Evolutionary conservation across 345 rosid species (phyloP).

Genomic region (Aethionema arabicum): DNA sequence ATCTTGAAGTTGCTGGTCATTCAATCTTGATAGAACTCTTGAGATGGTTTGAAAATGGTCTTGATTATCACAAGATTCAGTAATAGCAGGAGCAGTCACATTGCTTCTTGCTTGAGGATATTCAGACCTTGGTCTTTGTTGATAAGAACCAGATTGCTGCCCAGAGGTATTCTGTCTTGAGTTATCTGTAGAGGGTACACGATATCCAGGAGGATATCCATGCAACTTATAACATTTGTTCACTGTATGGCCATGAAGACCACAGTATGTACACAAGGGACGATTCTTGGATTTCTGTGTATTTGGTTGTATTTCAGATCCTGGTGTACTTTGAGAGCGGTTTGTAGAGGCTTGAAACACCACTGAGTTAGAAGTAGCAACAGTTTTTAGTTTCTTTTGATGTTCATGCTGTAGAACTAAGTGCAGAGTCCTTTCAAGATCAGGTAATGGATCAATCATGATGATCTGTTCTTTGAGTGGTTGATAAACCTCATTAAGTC

Average conservation of each 20-base stretch:
- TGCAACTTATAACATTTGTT: background rate
- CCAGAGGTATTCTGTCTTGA: background rate
- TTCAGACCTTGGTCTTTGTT: too few relatives aligned
- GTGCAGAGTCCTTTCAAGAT: background rate
- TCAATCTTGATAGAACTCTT: too few relatives aligned
- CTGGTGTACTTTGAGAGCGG: background rate
- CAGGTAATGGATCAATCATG: background rate
- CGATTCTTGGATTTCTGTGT: too few relatives aligned
- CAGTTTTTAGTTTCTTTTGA: rapidly evolving
- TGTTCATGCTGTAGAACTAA: background rate
- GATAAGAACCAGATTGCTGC: background rate
- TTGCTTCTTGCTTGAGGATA: too few relatives aligned
- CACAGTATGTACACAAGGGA: background rate
- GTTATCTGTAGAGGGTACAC: rapidly evolving
- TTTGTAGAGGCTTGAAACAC: background rate
- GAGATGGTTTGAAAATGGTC: too few relatives aligned
- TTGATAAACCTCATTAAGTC: background rate
- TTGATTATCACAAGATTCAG: too few relatives aligned
- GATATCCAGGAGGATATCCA: background rate
- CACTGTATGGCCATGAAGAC: background rate
- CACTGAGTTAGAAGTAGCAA: rapidly evolving
- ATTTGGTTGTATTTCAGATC: background rate
- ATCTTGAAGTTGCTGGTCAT: too few relatives aligned
- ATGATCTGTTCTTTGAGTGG: background rate
- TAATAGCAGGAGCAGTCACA: too few relatives aligned